Evolutionary conservation across 805 yeast species (phyloP), one percentile per base, ranked within the genome.

Genomic region (Metschnikowia similis): DNA sequence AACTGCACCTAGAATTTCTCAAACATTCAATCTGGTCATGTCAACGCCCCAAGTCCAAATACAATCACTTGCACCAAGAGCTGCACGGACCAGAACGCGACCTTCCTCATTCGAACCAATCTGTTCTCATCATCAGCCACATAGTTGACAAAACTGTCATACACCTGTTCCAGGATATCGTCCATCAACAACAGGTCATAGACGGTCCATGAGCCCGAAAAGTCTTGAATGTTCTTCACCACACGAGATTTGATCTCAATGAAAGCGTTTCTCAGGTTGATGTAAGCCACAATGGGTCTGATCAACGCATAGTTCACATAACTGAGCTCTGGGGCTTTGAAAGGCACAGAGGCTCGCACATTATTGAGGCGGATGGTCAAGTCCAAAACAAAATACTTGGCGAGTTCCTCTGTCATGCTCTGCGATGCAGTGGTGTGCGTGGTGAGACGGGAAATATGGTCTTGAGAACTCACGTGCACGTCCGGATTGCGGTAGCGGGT

Each of bases 131-230:
- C 97, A 65, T 94, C 95, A 9, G 85, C 85, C 17, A 89, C 96
- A 60, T 91, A 91, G 40, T 84, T 79, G 2, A 85, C 96, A 68
- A 94, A 89, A 14, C 94, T 90, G 56, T 89, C 90, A 66, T 92
- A 92, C 5, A 92, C 94, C 57, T 89, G 95, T 30, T 84, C 84
- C 29, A 94, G 85, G 45, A 94, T 75, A 62, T 92, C 97, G 62
- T 87, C 94, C 96, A 92, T 89, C 52, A 94, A 72, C 47, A 85
- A 74, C 28, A 94, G 85, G 64, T 94, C 99, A 66, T 90, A 94
- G 2, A 89, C 76, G 1, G 99, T 92, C 99, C 99, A 94, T 7
- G 96, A 82, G 0, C 99, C 99, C 59, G 88, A 90, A 65, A 94
- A 94, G 62, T 94, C 99, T 28, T 75, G 72, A 21, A 90, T 68